Evolutionary conservation across 768 basidiomycete genomes (phyloP), one percentile per base, ranked within the genome.

Genomic region (Punctularia strigosozonata): DNA sequence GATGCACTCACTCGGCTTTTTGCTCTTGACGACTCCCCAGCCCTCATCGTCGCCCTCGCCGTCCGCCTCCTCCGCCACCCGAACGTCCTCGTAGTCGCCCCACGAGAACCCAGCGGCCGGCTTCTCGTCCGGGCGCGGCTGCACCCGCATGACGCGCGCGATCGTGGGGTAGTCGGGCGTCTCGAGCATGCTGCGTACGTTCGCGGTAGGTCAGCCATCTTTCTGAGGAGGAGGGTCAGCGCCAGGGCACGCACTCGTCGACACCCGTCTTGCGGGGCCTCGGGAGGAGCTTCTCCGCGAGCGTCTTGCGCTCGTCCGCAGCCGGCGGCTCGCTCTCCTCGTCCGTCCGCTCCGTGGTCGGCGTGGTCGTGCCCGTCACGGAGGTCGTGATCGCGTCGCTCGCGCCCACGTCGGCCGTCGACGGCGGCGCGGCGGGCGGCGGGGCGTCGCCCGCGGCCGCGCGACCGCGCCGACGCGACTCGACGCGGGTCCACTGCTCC

Each of bases 21-120:
- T 67, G 47, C 73, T 73, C 58, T 65, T 71, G 47, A 89, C 83
- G 31, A 85, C 72, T 18, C 75, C 81, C 87, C 85, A 88, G 14
- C 64, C 66, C 37, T 80, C 83, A 39, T 84, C 84, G 52, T 82
- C 83, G 20, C 71, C 75, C 42, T 76, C 80, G 4, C 71, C 75
- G 31, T 76, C 77, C 36, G 68, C 68, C n/a, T 64, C 66, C 50
- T 37, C 70, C 55, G 35, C 45, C 3, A 50, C 48, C 34, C 51
- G 66, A 17, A 73, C 73, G 37, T 84, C 79, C 41, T 85, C 84
- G 49, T 85, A 85, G 60, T 86, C 82, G 0, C 60, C 76, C 83
- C 79, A 83, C 1, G 80, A 73, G 53, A 79, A 80, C 0, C 82
- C 81, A 5, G 63, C 56, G 6, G 71, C 75, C 13, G 80, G 77